Percentiles rank a stretch among this genome's conserved stretches.
Conservation (phyloP, 176 grass and related monocot species). For the Aegilops longissima region DNA sequence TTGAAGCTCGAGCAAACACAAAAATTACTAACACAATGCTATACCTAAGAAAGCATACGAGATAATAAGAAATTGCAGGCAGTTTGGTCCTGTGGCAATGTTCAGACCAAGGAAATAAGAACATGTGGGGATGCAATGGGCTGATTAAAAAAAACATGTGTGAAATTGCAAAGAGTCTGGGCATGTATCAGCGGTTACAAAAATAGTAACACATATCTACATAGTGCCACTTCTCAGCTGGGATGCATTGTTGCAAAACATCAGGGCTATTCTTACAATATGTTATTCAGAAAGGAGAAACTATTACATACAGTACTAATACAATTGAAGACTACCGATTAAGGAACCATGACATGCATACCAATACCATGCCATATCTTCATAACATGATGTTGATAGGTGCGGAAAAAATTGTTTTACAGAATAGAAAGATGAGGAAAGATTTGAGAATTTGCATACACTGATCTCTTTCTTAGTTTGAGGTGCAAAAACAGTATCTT, state of each 20-base stretch:
- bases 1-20: not conserved
- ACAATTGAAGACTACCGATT: not conserved
- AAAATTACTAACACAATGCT: not conserved
- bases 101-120: not conserved
- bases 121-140: not conserved
- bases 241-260: not conserved
- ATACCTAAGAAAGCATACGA: not conserved
- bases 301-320: not conserved
- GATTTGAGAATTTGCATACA: constrained; percentile 47
- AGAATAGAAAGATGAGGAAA: not conserved
- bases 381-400: not conserved
- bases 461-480: constrained; percentile 99
- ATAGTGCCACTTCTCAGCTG: not conserved
- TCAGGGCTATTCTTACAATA: not conserved
- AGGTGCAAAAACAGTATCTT: constrained; percentile 83
- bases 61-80: not conserved
- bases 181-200: not conserved
- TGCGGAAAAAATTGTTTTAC: not conserved
- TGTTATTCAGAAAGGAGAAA: constrained; percentile 12
- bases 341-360: constrained; percentile 15
- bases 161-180: not conserved
- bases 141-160: not conserved
- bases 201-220: not conserved
- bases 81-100: not conserved
- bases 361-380: not conserved